A percentile compares a stretch with the other conserved stretches of the same genome.
These are phyloP conservation scores for Cucumis melo DNA, from an alignment of 306 rosid genomes.

Conservation along the genomic window DNA sequence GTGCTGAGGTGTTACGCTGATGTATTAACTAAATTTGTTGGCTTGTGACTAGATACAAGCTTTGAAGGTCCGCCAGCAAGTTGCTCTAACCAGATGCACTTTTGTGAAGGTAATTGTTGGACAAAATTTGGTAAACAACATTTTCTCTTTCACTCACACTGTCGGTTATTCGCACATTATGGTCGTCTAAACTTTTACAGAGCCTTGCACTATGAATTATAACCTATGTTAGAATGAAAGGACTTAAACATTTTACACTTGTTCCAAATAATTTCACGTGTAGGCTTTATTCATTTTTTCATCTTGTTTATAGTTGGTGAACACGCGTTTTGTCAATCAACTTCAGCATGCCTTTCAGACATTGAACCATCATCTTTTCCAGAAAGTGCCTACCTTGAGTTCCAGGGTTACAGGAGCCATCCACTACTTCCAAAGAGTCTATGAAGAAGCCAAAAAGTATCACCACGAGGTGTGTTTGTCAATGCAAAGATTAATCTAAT, in stretches of 20 bases:
- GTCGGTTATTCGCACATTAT: background rate
- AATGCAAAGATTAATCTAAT: background rate
- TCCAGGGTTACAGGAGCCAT: constrained; percentile 34
- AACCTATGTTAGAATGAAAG: background rate
- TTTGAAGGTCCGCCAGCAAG: constrained; percentile 29
- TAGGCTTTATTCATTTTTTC: constrained; percentile 4
- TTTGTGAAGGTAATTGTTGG: constrained; percentile 46
- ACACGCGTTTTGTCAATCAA: constrained; percentile 24
- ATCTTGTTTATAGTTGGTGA: constrained; percentile 31
- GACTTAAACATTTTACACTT: background rate
- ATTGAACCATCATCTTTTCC: constrained; percentile 23
- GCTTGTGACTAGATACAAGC: constrained; percentile 36
- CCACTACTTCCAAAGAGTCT: constrained; percentile 34
- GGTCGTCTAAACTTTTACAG: background rate
- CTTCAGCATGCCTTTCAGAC: constrained; percentile 15
- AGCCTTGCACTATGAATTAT: background rate
- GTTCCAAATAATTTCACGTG: background rate
- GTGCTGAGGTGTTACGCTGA: background rate
- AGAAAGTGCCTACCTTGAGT: constrained; percentile 14
- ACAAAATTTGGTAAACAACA: background rate
- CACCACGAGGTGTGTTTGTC: constrained; percentile 60
- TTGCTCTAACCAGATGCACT: constrained; percentile 33
- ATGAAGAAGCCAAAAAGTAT: constrained; percentile 29
- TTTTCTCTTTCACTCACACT: background rate
- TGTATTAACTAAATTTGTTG: constrained; percentile 7